Evolutionary conservation across 202 grass and related monocot species (phyloP).

Genomic region (Hordeum pubiflorum): DNA sequence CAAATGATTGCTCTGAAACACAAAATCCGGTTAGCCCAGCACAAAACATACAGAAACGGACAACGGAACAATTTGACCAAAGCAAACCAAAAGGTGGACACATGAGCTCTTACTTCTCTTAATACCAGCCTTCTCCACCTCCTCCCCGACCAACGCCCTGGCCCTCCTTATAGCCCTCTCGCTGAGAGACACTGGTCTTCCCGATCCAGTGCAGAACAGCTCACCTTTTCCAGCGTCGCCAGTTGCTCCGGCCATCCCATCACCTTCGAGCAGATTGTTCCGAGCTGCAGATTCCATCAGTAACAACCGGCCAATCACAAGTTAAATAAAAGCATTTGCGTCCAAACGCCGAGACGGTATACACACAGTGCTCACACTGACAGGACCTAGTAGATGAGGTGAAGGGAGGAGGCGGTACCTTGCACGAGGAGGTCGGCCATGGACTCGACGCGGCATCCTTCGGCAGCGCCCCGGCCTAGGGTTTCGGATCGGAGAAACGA

Average conservation of each 20-base stretch:
- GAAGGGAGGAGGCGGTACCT: conserved; percentile 20
- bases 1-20: conserved; percentile 30
- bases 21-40: not conserved
- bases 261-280: not conserved
- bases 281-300: conserved; percentile 21
- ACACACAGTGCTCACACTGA: not conserved
- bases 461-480: conserved; percentile 5
- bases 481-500: not conserved
- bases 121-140: not conserved
- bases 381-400: not conserved
- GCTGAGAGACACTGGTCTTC: conserved; percentile 38
- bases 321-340: not conserved
- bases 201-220: conserved; percentile 48
- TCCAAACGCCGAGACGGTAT: not conserved
- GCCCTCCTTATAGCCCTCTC: conserved; percentile 41
- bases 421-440: conserved; percentile 54
- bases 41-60: not conserved
- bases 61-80: not conserved
- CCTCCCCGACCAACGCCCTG: conserved; percentile 39
- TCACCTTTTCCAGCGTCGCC: not conserved
- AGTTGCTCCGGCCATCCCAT: not conserved
- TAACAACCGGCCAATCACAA: not conserved
- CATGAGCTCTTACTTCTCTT: conserved; percentile 22
- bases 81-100: not conserved
- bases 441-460: conserved; percentile 26